Conservation (phyloP, 768 basidiomycete genomes). For the Tulasnella calospora region DNA sequence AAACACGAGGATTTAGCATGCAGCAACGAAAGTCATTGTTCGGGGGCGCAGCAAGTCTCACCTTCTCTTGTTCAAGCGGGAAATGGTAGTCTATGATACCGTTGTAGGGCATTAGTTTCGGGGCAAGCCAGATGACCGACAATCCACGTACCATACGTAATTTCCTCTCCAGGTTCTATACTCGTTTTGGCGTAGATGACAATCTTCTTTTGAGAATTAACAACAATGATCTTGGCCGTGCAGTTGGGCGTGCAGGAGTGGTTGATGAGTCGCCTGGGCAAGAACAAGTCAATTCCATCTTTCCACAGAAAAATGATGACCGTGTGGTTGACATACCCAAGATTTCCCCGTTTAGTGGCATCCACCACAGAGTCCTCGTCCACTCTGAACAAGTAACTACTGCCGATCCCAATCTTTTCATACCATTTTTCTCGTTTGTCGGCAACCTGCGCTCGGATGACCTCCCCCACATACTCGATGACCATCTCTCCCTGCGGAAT, state of each 20-base stretch:
- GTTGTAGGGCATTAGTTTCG: not conserved
- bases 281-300: conserved; percentile 3
- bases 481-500: conserved; percentile 96
- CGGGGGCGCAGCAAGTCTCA: conserved; percentile 22
- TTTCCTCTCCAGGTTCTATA: conserved; percentile 94
- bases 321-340: conserved; percentile 63
- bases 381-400: conserved; percentile 94
- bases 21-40: not conserved
- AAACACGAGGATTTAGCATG: not conserved
- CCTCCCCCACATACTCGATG: conserved; percentile 98
- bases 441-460: conserved; percentile 90
- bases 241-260: conserved; percentile 89
- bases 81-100: conserved; percentile 84
- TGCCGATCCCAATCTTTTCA: conserved; percentile 94
- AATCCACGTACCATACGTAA: conserved; percentile 75
- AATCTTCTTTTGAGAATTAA: conserved; percentile 87
- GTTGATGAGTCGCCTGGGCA: conserved; percentile 84
- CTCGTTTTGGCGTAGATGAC: conserved; percentile 98
- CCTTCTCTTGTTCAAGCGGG: conserved; percentile 94
- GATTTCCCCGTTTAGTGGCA: conserved; percentile 97
- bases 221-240: conserved; percentile 48
- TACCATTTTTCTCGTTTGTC: conserved; percentile 97
- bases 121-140: not conserved
- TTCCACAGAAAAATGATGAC: conserved; percentile 20
- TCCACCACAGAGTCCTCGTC: conserved; percentile 98